Conservation (phyloP, 257 asterid species). For the Forsythia viridissima region DNA sequence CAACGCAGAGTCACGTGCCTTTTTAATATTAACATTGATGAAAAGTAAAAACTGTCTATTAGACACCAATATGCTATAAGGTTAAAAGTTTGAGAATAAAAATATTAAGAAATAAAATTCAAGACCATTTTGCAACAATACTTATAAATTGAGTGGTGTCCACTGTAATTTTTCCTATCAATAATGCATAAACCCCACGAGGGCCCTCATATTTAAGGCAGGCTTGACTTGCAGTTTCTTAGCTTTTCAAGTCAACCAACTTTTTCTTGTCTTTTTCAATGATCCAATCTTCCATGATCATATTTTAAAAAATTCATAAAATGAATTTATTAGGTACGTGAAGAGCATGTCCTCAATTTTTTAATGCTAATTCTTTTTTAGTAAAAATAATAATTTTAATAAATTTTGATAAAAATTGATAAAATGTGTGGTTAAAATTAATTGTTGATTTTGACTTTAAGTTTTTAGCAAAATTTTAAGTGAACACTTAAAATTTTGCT, state of each 20-base stretch:
- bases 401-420: too few species aligned
- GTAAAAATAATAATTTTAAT: too few species aligned
- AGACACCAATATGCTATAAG: too few species aligned
- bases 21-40: neutral
- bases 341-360: neutral
- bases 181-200: neutral
- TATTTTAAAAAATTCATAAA: too few species aligned
- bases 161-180: neutral
- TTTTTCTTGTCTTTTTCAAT: neutral
- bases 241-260: neutral
- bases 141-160: neutral
- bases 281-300: neutral
- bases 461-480: too few species aligned
- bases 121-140: neutral
- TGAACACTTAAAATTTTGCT: too few species aligned
- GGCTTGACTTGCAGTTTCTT: neutral
- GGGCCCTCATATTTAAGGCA: neutral
- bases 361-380: too few species aligned
- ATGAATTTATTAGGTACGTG: neutral
- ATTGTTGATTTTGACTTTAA: too few species aligned
- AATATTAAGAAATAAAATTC: neutral
- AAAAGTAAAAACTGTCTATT: too few species aligned
- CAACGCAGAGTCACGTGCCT: slow-evolving; percentile 15
- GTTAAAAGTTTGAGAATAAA: neutral
- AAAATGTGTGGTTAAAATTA: too few species aligned